Evolutionary conservation across 345 rosid species (phyloP).

Genomic region (Pistacia atlantica): DNA sequence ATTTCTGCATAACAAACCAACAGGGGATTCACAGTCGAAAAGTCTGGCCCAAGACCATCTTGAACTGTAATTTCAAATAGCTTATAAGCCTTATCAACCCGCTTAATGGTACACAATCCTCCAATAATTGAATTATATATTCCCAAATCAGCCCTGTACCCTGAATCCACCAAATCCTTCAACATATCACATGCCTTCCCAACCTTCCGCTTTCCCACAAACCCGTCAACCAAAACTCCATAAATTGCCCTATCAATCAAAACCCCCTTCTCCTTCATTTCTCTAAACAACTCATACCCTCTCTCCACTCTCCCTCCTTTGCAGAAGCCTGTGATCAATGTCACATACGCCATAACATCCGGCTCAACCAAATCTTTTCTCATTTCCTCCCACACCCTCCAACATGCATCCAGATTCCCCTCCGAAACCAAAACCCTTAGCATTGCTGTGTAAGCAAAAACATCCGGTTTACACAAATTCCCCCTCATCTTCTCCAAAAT

Average conservation of each 20-base stretch:
- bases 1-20: conserved; percentile 61
- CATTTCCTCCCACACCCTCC: conserved; percentile 89
- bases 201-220: conserved; percentile 65
- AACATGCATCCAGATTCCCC: conserved; percentile 72
- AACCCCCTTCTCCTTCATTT: conserved; percentile 68
- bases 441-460: conserved; percentile 89
- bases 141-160: conserved; percentile 80
- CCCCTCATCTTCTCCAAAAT: conserved; percentile 70
- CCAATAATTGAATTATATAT: conserved; percentile 76
- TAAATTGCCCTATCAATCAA: conserved; percentile 79
- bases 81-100: conserved; percentile 74
- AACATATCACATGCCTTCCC: conserved; percentile 69
- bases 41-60: conserved; percentile 76
- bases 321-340: conserved; percentile 66
- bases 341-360: conserved; percentile 85
- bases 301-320: conserved; percentile 56
- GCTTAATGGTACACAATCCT: conserved; percentile 67
- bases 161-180: conserved; percentile 83
- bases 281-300: conserved; percentile 65
- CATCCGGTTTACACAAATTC: conserved; percentile 74
- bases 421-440: conserved; percentile 55
- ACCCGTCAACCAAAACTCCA: conserved; percentile 64
- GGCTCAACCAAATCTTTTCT: conserved; percentile 62
- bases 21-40: conserved; percentile 70
- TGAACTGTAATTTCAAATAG: conserved; percentile 53